Conservation (phyloP, 2,329 filamentous ascomycete genomes). For the Dothidotthia symphoricarpi region DNA sequence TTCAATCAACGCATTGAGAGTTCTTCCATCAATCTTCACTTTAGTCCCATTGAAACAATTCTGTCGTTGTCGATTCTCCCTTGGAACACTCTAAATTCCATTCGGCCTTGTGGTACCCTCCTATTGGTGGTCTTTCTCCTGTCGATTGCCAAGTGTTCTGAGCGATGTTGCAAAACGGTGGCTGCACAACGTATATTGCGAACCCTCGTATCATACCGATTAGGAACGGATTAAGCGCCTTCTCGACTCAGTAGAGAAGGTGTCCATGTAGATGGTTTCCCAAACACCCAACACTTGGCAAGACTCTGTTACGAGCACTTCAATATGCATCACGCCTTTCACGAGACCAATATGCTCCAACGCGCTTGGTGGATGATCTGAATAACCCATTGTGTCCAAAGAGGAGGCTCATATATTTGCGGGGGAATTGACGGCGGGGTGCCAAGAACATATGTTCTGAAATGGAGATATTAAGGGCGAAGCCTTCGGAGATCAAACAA, state of each 20-base stretch:
- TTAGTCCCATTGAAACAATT: too few relatives aligned
- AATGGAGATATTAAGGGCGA: constrained; percentile 17
- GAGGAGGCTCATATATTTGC: constrained; percentile 8
- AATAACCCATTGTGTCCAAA: neutral
- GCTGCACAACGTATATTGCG: constrained; percentile 16
- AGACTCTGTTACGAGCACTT: constrained; percentile 4
- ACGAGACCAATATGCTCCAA: constrained; percentile 6
- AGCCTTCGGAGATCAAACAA: constrained; percentile 11
- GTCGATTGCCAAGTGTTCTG: constrained; percentile 17
- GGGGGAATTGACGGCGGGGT: constrained; percentile 12
- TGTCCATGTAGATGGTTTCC: constrained; percentile 5
- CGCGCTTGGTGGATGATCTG: constrained; percentile 25
- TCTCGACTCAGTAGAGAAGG: constrained; percentile 8
- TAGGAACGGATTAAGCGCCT: constrained; percentile 6
- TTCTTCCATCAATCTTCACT: neutral
- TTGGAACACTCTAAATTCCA: constrained; percentile 3
- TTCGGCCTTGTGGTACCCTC: constrained; percentile 8
- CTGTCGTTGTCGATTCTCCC: neutral
- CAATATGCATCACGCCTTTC: constrained; percentile 3
- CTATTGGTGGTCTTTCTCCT: constrained; percentile 24
- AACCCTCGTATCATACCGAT: constrained; percentile 4
- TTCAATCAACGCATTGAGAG: neutral
- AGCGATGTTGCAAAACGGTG: constrained; percentile 14
- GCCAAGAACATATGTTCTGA: constrained; percentile 8
- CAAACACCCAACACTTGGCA: constrained; percentile 7